Evolutionary conservation across 106 monocot species (phyloP).

Genomic region (Acorus calamus): DNA sequence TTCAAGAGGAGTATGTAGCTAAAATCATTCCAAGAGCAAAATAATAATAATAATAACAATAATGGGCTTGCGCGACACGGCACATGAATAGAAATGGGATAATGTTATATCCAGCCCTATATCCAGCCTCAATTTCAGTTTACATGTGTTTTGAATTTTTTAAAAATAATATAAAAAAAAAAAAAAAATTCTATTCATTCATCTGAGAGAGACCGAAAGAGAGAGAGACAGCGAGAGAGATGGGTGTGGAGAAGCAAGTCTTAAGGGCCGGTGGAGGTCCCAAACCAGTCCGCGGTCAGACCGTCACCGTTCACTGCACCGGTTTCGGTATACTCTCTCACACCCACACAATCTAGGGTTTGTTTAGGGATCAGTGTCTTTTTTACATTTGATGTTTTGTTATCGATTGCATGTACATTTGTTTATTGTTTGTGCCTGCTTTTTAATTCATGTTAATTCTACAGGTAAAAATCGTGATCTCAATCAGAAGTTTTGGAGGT

Average conservation of each 20-base stretch:
- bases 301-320: conserved; percentile 82
- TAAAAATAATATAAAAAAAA: too few species aligned
- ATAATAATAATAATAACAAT: too few species aligned
- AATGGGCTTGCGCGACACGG: too few species aligned
- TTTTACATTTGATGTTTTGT: background rate
- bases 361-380: background rate
- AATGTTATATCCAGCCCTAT: too few species aligned
- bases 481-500: conserved; percentile 97
- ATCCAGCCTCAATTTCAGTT: too few species aligned
- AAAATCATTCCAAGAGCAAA: too few species aligned
- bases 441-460: conserved; percentile 1
- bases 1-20: too few species aligned
- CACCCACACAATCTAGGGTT: background rate
- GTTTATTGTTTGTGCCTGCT: background rate
- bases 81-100: too few species aligned
- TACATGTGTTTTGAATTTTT: too few species aligned
- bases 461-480: conserved; percentile 88
- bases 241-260: conserved; percentile 68
- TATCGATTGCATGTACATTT: background rate
- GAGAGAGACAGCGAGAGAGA: conserved; percentile 3
- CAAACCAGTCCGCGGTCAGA: conserved; percentile 58
- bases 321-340: conserved; percentile 38
- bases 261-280: conserved; percentile 47
- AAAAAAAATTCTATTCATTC: too few species aligned
- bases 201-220: too few species aligned